Conservation (phyloP, 2,329 filamentous ascomycete genomes). For the Escovopsis weberi region DNA sequence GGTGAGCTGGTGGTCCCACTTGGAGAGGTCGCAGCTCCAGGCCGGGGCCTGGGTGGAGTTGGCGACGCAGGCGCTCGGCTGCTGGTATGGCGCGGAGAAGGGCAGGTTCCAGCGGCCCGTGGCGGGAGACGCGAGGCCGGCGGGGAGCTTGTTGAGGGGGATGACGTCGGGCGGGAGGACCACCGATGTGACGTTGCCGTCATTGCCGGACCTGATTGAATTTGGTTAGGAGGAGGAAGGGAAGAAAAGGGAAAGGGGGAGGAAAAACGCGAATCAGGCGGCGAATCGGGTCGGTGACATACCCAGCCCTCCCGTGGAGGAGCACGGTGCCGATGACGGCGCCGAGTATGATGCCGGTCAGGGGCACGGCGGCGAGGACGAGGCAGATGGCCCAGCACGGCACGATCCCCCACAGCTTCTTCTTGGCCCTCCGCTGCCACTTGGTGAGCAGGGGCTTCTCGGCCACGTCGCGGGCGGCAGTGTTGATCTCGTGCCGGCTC, state of each 20-base stretch:
- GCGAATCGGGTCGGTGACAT: constrained; percentile 1
- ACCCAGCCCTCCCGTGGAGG: constrained; percentile 12
- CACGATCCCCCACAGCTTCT: constrained; percentile 42
- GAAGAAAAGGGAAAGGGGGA: neutral
- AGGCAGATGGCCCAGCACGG: constrained; percentile 48
- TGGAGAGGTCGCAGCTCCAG: constrained; percentile 42
- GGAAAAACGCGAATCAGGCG: too few relatives aligned
- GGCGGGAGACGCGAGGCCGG: constrained; percentile 35
- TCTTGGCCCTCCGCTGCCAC: constrained; percentile 39
- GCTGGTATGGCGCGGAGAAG: constrained; percentile 32
- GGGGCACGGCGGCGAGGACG: constrained; percentile 29
- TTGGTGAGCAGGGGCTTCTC: constrained; percentile 35
- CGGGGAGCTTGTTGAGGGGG: constrained; percentile 34
- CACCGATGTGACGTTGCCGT: constrained; percentile 12
- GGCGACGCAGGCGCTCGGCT: constrained; percentile 41
- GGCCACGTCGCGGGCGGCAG: constrained; percentile 26
- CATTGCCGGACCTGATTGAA: constrained; percentile 8
- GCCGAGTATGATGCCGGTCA: constrained; percentile 42
- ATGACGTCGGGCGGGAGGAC: constrained; percentile 32
- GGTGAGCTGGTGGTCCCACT: too few relatives aligned
- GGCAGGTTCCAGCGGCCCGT: constrained; percentile 44
- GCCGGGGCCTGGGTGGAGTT: constrained; percentile 39
- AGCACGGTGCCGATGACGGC: constrained; percentile 27
- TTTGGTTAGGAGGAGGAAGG: neutral
- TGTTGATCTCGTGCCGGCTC: constrained; percentile 41